Evolutionary conservation across 306 rosid species (phyloP), one percentile per base, ranked within the genome.

Genomic region (Vigna radiata): DNA sequence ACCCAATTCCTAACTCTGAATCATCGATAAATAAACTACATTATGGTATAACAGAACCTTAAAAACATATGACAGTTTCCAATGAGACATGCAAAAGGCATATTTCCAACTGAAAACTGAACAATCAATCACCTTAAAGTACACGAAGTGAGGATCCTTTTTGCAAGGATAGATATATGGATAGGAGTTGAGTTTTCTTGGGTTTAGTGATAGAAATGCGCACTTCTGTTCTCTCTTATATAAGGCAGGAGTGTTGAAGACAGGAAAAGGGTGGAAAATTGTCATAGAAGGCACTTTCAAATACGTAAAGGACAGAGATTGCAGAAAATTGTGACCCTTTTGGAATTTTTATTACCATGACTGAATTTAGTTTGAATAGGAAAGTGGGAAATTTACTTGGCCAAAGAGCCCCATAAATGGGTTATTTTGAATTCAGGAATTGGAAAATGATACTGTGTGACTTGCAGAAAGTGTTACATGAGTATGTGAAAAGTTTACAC

Each of bases 401-500:
- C 50, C 52, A 16, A 44, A 13, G 14, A 55, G 33, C 55, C 70
- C 78, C 78, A 56, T 43, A 84, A 66, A 33, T 52, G 66, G 83
- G 73, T 55, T 77, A 9, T 31, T 55, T 80, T 84, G 90, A 88
- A 84, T 82, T 27, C 44, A 70, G 72, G 68, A 36, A 21, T 53
- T 15, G 37, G 29, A 37, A 65, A 64, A 39, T 7, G 6, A 41
- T 25, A 0, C 1, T 5, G 46, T 44, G 36, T 33, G 83, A 77
- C 74, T 71, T 70, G 69, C 18, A 69, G 55, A 69, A 68, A 74
- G 75, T 64, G 85, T 71, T 63, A 63, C 43, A 18, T 67, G 83
- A 79, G 86, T 73, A 78, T 65, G 58, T 56, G 81, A 84, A 79
- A 79, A 62, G 77, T 83, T 70, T 62, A 21, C 12, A 81, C 85